Evolutionary conservation across 1,284 basidiomycete species (phyloP).

Genomic region (Phaffia rhodozyma): DNA sequence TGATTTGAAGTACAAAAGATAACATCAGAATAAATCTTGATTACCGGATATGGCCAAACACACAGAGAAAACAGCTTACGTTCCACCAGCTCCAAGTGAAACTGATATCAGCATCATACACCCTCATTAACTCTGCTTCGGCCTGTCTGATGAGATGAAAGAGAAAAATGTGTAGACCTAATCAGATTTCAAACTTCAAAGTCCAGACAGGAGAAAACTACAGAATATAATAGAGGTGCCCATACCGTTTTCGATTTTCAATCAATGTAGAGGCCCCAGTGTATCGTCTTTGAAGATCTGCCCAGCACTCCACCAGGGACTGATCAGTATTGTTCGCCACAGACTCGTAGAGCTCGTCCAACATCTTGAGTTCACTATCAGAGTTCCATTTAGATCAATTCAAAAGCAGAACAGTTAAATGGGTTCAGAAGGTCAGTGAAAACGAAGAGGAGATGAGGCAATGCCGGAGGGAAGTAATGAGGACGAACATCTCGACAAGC

Average conservation of each 20-base stretch:
- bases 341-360: constrained; percentile 6
- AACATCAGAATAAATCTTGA: not conserved
- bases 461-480: not conserved
- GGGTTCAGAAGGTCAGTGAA: not conserved
- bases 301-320: not conserved
- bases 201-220: not conserved
- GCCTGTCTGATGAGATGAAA: not conserved
- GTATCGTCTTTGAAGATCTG: not conserved
- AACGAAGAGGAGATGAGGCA: not conserved
- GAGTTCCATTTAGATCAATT: no score
- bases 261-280: not conserved
- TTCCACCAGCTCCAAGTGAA: constrained; percentile 12
- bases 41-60: not conserved
- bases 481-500: not conserved
- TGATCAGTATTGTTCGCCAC: not conserved
- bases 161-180: not conserved
- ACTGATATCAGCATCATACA: not conserved
- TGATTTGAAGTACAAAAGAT: not conserved
- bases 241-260: not conserved
- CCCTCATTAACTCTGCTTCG: not conserved
- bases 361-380: not conserved
- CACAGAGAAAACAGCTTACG: not conserved
- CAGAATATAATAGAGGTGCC: not conserved
- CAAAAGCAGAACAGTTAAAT: no score
- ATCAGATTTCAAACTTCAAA: not conserved